Base-by-base conservation (phyloP, 2,329 filamentous ascomycete species). In the Verticillium longisporum region DNA sequence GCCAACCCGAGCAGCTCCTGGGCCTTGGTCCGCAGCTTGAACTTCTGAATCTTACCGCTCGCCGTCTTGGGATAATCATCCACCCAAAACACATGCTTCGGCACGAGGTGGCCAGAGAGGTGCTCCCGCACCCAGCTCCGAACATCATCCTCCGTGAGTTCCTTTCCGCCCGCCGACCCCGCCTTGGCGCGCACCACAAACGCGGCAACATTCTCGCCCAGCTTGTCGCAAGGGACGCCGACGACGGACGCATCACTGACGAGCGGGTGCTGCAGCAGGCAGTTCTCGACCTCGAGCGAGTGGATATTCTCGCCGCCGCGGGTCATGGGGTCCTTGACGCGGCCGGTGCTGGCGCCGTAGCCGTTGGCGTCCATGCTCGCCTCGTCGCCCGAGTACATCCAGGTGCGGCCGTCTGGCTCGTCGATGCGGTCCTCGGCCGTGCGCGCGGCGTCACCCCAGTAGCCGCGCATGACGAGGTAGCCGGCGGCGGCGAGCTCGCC, bases 1-100 rank as follows among this genome's bases (percentile, higher is more conserved):
- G 18, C 7, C 45, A 26, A 21, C 10, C 26, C 60, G 2, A 78
- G 57, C 7, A 77, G 57, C 64, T 75, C 72, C 66, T 71, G 74
- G 1, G 80, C 93, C 69, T 82, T 77, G 15, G 92, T 89, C 69
- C 85, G 84, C 68, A 98, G 73, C 77, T 89, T 94, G 72, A 90
- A 97, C 78, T 98, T 97, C 77, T 97, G 92, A 61, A 98, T 93
- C 84, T 99, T 99, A 31, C 94, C 94, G 72, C 92, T 97, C 6
- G 92, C 90, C 38, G 95, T 99, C 83, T 97, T 97, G 21, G 94
- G 94, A 72, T 91, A 96, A n/a, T 87, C 84, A 1, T 88, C 82
- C 0, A 90, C 80, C 83, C 90, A 97, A 71, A 97, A 97, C n/a
- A 98, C 83, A 71, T 94, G 86, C 74, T 90, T 95, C 0, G 94